A percentile compares a stretch with the other conserved stretches of the same genome.
Conservation (phyloP, 352 stramenopile species). For the Halophytophthora polymorphica region DNA sequence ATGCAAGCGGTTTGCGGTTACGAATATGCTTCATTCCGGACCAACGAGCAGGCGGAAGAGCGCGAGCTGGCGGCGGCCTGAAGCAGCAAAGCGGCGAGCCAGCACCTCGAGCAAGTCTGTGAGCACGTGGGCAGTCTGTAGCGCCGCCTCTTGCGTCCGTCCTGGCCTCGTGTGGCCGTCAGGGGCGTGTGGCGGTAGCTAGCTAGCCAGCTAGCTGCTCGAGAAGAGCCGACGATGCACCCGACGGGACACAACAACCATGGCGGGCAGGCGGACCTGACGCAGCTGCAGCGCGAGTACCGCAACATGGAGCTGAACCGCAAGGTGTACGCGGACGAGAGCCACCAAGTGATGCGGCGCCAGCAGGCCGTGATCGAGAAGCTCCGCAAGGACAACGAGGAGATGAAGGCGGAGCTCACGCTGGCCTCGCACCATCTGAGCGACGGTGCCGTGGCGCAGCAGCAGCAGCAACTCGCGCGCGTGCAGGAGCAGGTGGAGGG, state of each 20-base stretch:
- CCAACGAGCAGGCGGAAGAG: too few species aligned
- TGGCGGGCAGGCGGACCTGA: conserved; percentile 53
- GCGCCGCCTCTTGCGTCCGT: too few species aligned
- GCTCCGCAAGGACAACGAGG: conserved; percentile 80
- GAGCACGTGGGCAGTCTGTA: too few species aligned
- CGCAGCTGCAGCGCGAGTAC: conserved; percentile 94
- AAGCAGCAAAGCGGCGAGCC: too few species aligned
- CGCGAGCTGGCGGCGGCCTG: too few species aligned
- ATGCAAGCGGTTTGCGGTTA: too few species aligned
- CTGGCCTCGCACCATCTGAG: conserved; percentile 87
- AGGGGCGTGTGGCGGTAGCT: too few species aligned
- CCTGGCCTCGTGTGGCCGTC: too few species aligned
- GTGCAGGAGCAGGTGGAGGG: conserved; percentile 90
- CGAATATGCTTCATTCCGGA: too few species aligned
- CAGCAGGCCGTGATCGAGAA: conserved; percentile 93
- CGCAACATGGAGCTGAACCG: conserved; percentile 97
- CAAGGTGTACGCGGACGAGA: conserved; percentile 93
- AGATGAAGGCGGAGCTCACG: conserved; percentile 88
- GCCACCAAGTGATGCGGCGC: conserved; percentile 91
- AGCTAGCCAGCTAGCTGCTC: too few species aligned
- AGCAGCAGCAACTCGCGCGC: conserved; percentile 75
- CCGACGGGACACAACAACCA: conserved; percentile 33
- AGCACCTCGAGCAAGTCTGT: too few species aligned
- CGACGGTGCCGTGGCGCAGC: conserved; percentile 74
- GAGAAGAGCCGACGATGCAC: conserved; percentile 11